phyloP scores from a whole-genome alignment of 2,329 filamentous ascomycete genomes.

The Apiospora phragmitis region DNA sequence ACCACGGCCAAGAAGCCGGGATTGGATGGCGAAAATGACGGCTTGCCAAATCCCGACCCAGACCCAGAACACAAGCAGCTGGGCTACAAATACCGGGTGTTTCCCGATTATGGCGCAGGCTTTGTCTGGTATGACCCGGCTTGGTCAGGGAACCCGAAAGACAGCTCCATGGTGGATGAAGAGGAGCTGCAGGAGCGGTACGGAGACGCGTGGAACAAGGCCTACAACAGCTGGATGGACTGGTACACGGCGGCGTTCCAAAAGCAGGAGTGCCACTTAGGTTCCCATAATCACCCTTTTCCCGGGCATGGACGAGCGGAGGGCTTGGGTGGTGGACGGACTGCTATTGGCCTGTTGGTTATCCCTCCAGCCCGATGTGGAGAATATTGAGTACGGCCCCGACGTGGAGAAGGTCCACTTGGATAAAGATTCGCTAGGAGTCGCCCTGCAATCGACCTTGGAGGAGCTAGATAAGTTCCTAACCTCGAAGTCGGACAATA shows the following conservation, averaged over 20 bases:
- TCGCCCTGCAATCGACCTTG: not conserved
- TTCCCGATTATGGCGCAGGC: not conserved
- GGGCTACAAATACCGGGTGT: not conserved
- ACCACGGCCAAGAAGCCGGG: not conserved
- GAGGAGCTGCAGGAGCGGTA: conserved; percentile 8
- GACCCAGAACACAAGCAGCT: not conserved
- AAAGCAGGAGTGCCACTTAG: not conserved
- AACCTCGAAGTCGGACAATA: not conserved
- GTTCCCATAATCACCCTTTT: not conserved
- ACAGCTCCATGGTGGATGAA: not conserved
- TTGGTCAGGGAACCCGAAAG: conserved; percentile 6
- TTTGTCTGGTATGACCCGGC: not conserved
- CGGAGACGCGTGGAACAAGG: conserved; percentile 2
- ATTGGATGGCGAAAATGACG: not conserved
- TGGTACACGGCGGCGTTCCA: not conserved
- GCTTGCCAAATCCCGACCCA: not conserved
- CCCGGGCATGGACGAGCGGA: conserved; percentile 3
- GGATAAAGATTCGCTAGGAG: not conserved
- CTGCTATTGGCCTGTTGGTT: conserved; percentile 11
- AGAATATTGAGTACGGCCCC: conserved; percentile 10
- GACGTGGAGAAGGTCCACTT: not conserved
- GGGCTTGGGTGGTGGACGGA: conserved; percentile 13
- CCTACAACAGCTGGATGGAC: conserved; percentile 9
- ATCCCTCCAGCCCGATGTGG: conserved; percentile 10
- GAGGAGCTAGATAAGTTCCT: not conserved